Percentiles rank a stretch among this genome's conserved stretches.
Evolutionary conservation across 169 alveolate genomes (phyloP).

Genomic region (Babesia caballi): DNA sequence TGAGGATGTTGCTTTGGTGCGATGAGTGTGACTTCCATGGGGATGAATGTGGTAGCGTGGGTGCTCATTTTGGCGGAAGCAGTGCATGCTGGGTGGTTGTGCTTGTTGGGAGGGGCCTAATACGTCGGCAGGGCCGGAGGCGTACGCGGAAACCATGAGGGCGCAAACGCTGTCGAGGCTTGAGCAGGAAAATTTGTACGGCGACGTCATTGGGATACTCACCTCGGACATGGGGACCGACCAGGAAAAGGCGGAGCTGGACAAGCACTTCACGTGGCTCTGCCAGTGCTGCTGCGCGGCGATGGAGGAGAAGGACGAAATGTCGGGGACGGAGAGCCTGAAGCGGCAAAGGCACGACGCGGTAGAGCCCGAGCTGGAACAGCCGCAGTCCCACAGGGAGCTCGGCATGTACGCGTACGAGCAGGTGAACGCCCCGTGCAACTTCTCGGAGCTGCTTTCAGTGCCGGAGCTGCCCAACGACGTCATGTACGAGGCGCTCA

Average conservation of each 20-base stretch:
- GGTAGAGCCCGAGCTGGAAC: background rate
- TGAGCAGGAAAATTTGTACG: slow-evolving; percentile 50
- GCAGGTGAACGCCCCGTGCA: no score
- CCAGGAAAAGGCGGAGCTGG: slow-evolving; percentile 16
- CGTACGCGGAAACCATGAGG: slow-evolving; percentile 18
- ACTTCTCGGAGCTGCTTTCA: background rate
- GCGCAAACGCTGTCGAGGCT: slow-evolving; percentile 44
- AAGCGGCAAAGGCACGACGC: background rate
- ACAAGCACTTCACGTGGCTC: slow-evolving; percentile 57
- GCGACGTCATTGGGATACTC: slow-evolving; percentile 13
- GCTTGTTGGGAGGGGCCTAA: no score
- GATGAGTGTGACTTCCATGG: no score
- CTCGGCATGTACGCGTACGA: no score
- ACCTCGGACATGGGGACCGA: slow-evolving; percentile 8
- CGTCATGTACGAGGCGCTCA: slow-evolving; percentile 60
- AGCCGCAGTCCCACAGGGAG: background rate
- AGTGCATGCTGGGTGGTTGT: no score
- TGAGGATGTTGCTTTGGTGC: no score
- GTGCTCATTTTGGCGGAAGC: no score
- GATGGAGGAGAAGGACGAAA: slow-evolving; percentile 11
- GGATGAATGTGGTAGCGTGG: no score
- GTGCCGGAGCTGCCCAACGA: slow-evolving; percentile 54
- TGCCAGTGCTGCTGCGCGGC: slow-evolving; percentile 38
- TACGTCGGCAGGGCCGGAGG: slow-evolving; percentile 18
- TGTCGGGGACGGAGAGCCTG: background rate